Evolutionary conservation across 257 asterid genomes (phyloP).

Genomic region (Gentiana dahurica): DNA sequence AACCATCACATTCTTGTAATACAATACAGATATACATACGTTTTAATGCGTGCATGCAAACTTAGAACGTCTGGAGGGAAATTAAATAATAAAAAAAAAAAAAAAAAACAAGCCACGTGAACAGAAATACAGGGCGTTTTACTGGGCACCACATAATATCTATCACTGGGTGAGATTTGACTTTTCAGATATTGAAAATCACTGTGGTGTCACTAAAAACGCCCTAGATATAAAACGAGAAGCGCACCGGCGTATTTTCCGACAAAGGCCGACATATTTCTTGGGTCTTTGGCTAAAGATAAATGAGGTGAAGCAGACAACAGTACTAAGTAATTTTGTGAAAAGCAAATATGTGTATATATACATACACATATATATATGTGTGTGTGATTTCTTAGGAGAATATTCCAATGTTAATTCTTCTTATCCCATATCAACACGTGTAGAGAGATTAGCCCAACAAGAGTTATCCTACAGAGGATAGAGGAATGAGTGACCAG

Average conservation of each 20-base stretch:
- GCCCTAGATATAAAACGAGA: background rate
- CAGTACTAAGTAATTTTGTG: background rate
- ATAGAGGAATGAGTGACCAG: constrained; percentile 52
- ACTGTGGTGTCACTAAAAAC: too few species aligned
- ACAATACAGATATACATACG: too few species aligned
- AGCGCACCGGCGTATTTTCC: constrained; percentile 73
- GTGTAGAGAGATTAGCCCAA: constrained; percentile 52
- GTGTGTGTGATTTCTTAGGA: background rate
- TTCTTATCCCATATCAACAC: constrained; percentile 15
- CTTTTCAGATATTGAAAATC: too few species aligned
- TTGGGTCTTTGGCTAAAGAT: constrained; percentile 8
- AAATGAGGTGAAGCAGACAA: constrained; percentile 2
- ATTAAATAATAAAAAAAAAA: background rate
- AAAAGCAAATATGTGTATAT: too few species aligned
- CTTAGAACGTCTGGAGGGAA: background rate
- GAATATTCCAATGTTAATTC: constrained; percentile 18
- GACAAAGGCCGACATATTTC: constrained; percentile 69
- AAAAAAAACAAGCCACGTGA: too few species aligned
- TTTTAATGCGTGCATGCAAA: constrained; percentile 1
- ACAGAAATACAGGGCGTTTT: too few species aligned
- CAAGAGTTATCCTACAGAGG: constrained; percentile 47
- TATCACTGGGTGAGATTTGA: too few species aligned
- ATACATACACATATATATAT: too few species aligned
- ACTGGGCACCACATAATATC: too few species aligned
- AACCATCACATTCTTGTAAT: background rate